Conservation (phyloP, 192 early-diverging fungal species). For the Backusella westeae region DNA sequence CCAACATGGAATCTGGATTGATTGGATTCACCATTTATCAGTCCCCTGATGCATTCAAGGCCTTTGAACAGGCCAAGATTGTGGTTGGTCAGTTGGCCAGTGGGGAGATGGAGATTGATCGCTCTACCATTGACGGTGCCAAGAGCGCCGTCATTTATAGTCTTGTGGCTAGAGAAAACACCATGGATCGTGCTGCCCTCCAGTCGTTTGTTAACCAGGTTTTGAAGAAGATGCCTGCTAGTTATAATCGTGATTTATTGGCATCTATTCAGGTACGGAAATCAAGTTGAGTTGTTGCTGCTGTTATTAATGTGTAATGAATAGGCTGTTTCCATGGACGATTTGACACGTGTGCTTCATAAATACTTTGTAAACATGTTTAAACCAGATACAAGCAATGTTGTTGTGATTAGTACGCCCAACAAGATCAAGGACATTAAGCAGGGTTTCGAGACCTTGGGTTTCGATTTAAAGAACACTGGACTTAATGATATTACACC, state of each 20-base stretch:
- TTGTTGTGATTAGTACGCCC: conserved; percentile 48
- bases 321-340: conserved; percentile 42
- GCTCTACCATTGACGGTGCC: conserved; percentile 50
- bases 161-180: conserved; percentile 44
- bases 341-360: conserved; percentile 44
- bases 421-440: conserved; percentile 52
- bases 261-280: conserved; percentile 42
- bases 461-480: conserved; percentile 45
- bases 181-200: conserved; percentile 39
- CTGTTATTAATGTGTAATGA: background rate
- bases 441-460: conserved; percentile 45
- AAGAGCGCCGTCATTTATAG: conserved; percentile 57
- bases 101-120: conserved; percentile 45
- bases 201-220: conserved; percentile 51
- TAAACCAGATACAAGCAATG: conserved; percentile 43
- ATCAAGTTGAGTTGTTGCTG: too few relatives aligned
- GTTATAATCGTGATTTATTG: conserved; percentile 50
- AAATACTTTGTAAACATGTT: conserved; percentile 54
- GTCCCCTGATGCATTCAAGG: conserved; percentile 52
- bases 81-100: conserved; percentile 47
- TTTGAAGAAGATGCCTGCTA: conserved; percentile 45
- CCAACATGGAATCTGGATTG: conserved; percentile 45
- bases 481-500: conserved; percentile 47
- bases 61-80: conserved; percentile 50
- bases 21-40: conserved; percentile 50